phyloP scores from a whole-genome alignment of 2,329 filamentous ascomycete species.

The Colletotrichum siamense region DNA sequence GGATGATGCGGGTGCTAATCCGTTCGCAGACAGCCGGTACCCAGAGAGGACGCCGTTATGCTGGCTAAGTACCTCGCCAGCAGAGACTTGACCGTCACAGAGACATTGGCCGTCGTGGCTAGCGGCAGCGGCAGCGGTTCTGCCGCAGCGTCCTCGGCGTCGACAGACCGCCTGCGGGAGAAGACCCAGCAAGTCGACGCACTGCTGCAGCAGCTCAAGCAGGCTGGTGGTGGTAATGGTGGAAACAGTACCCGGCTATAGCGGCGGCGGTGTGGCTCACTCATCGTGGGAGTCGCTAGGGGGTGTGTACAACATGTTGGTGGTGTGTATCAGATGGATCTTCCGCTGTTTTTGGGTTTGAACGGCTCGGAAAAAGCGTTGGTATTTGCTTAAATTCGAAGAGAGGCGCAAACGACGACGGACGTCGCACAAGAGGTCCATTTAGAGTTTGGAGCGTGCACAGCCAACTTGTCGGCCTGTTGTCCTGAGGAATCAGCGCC shows the following conservation, averaged over 20 bases:
- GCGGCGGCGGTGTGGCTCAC: neutral
- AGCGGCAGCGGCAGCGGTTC: neutral
- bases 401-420: neutral
- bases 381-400: neutral
- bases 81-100: neutral
- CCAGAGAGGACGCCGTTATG: neutral
- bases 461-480: neutral
- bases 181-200: constrained; percentile 7
- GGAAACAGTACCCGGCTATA: neutral
- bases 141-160: neutral
- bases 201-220: constrained; percentile 6
- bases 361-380: neutral
- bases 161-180: constrained; percentile 1
- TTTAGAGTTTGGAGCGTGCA: constrained; percentile 18
- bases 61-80: neutral
- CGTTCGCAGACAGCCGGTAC: neutral
- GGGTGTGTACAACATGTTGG: neutral
- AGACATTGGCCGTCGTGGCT: constrained; percentile 1
- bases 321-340: neutral
- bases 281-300: neutral
- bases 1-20: neutral
- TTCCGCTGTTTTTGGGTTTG: neutral
- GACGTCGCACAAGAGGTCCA: neutral
- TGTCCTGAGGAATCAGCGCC: constrained; percentile 2
- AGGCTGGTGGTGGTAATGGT: neutral